phyloP scores from a whole-genome alignment of 1,284 basidiomycete genomes.

The Apiotrichum mycotoxinovorans region DNA sequence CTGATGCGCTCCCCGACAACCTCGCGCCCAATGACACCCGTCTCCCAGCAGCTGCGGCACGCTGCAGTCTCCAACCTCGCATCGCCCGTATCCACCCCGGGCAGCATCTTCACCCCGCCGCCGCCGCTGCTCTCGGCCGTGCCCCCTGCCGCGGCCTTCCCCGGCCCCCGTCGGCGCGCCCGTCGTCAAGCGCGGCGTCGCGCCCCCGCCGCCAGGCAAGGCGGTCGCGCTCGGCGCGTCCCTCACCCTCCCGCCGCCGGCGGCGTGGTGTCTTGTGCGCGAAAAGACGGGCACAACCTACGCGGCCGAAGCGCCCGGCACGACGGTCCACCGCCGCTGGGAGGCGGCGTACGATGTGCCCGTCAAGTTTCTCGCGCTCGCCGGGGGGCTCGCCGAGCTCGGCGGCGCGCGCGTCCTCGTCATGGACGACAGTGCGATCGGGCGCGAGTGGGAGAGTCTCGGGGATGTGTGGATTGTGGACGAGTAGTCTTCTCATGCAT shows the following conservation, averaged over 20 bases:
- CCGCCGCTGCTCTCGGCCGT: not conserved
- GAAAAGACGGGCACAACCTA: slow-evolving; percentile 32
- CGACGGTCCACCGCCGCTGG: slow-evolving; percentile 21
- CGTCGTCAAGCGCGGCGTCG: slow-evolving; percentile 4
- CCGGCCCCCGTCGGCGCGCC: slow-evolving; percentile 17
- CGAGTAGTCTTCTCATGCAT: too few relatives aligned
- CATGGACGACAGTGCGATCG: slow-evolving; percentile 16
- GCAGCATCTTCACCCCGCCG: not conserved
- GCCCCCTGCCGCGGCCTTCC: slow-evolving; percentile 15
- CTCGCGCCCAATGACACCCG: slow-evolving; percentile 38
- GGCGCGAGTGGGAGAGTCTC: slow-evolving; percentile 32
- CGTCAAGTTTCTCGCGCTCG: slow-evolving; percentile 29
- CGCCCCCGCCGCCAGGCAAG: slow-evolving; percentile 10
- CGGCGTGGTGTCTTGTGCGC: slow-evolving; percentile 17
- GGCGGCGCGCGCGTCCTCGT: slow-evolving; percentile 40
- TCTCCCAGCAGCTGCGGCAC: slow-evolving; percentile 36
- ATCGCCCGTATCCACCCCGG: slow-evolving; percentile 9
- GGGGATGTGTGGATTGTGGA: slow-evolving; percentile 16
- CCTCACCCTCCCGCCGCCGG: slow-evolving; percentile 15
- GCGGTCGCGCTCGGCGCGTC: slow-evolving; percentile 27
- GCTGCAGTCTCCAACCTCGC: slow-evolving; percentile 26
- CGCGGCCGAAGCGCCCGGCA: slow-evolving; percentile 22
- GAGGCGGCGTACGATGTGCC: slow-evolving; percentile 28
- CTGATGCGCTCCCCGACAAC: slow-evolving; percentile 13
- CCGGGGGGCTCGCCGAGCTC: slow-evolving; percentile 33